A percentile compares a stretch with the other conserved stretches of the same genome.
Evolutionary conservation across 116 monocot species (phyloP).

Genomic region (Papilionanthe hybrid): DNA sequence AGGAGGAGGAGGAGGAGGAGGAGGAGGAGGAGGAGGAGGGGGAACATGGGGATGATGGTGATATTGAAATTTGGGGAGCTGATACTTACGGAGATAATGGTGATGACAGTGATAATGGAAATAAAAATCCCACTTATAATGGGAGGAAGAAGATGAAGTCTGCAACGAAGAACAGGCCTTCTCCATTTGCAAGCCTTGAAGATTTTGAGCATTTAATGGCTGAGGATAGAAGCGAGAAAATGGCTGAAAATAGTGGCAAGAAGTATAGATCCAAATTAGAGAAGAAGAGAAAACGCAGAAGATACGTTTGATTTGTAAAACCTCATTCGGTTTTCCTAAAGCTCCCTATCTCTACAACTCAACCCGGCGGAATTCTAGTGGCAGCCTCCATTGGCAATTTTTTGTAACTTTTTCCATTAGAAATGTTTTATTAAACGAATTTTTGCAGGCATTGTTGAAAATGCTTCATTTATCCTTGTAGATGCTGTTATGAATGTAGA

Average conservation of each 20-base stretch:
- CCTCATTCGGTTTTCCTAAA: no score
- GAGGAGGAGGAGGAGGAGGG: no score
- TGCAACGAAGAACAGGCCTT: conserved; percentile 25
- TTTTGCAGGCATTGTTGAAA: no score
- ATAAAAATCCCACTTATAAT: conserved; percentile 6
- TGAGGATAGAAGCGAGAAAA: conserved; percentile 9
- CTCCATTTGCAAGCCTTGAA: conserved; percentile 68
- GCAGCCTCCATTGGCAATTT: no score
- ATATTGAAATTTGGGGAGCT: conserved; percentile 20
- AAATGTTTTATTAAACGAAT: no score
- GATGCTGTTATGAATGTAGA: no score
- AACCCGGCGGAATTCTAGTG: no score
- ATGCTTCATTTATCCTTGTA: no score
- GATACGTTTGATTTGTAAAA: neutral
- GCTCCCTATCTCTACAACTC: no score
- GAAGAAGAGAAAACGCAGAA: conserved; percentile 7
- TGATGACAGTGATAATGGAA: conserved; percentile 16
- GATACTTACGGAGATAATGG: conserved; percentile 12
- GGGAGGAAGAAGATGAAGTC: conserved; percentile 21
- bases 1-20: no score
- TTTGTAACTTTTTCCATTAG: no score
- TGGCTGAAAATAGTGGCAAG: neutral
- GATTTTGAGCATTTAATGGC: conserved; percentile 64
- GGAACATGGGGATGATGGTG: conserved; percentile 16
- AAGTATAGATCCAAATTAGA: conserved; percentile 13